phyloP scores from a whole-genome alignment of 78 protist genomes.

The Speleostelium caveatum region DNA sequence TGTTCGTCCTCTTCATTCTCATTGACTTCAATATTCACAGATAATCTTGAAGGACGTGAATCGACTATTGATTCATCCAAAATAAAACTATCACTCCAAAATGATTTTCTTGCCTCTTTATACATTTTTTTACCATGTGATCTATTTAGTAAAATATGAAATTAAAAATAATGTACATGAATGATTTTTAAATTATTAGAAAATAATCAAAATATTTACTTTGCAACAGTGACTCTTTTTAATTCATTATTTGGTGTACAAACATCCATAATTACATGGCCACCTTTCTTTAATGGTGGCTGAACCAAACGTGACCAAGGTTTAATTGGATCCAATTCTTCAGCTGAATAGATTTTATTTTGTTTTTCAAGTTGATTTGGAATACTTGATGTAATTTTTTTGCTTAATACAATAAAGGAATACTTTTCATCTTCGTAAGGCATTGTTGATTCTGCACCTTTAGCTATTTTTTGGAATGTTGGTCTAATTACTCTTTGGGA shows the following conservation, averaged over 20 bases:
- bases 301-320: conserved; percentile 65
- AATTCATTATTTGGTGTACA: conserved; percentile 66
- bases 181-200: neutral
- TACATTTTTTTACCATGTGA: conserved; percentile 65
- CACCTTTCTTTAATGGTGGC: conserved; percentile 78
- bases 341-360: neutral
- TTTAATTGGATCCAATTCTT: conserved; percentile 18
- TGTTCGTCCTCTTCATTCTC: neutral
- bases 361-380: conserved; percentile 61
- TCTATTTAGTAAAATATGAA: neutral
- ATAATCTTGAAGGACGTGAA: conserved; percentile 3
- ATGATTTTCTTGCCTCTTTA: conserved; percentile 75
- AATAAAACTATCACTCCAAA: conserved; percentile 64
- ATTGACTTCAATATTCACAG: neutral
- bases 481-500: conserved; percentile 79
- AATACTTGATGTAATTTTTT: conserved; percentile 36
- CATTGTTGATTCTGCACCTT: conserved; percentile 57
- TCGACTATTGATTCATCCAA: conserved; percentile 12
- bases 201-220: neutral
- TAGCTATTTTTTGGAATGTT: conserved; percentile 67
- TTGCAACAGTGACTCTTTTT: conserved; percentile 72
- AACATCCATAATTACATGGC: conserved; percentile 77
- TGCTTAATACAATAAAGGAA: conserved; percentile 63
- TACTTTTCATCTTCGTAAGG: conserved; percentile 85
- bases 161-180: neutral